Percentiles rank a stretch among this genome's conserved stretches.
Evolutionary conservation across 1,284 basidiomycete species (phyloP).

Genomic region (Wolfiporia cocos): DNA sequence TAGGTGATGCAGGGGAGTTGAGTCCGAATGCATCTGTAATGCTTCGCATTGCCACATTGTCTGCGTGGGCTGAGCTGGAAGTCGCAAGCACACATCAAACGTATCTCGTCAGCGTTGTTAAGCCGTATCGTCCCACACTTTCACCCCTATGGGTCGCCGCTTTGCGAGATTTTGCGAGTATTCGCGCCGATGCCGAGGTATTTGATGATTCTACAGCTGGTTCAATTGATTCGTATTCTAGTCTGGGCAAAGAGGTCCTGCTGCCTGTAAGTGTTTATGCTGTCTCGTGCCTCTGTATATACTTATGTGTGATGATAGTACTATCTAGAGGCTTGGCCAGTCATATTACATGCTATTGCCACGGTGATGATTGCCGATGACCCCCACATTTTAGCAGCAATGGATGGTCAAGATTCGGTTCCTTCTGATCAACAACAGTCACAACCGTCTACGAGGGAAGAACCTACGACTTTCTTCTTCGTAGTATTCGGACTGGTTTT

Average conservation of each 20-base stretch:
- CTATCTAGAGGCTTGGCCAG: conserved; percentile 79
- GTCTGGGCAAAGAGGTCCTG: conserved; percentile 85
- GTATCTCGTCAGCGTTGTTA: conserved; percentile 81
- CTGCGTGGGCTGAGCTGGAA: conserved; percentile 95
- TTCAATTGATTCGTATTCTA: conserved; percentile 80
- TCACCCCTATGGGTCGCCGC: conserved; percentile 86
- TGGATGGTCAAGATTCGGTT: conserved; percentile 65
- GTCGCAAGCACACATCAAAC: conserved; percentile 69
- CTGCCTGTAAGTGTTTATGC: conserved; percentile 60
- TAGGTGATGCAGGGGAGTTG: conserved; percentile 85
- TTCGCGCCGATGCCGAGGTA: conserved; percentile 86
- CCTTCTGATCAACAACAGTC: conserved; percentile 10
- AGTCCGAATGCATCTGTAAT: conserved; percentile 94
- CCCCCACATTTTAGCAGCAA: conserved; percentile 66
- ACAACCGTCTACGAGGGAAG: conserved; percentile 36
- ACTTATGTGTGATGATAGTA: conserved; percentile 48
- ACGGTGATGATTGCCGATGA: conserved; percentile 74
- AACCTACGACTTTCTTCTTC: conserved; percentile 83
- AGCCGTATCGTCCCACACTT: conserved; percentile 74
- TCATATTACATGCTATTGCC: conserved; percentile 85
- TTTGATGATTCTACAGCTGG: conserved; percentile 59
- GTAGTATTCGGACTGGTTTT: conserved; percentile 91
- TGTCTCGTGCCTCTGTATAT: neutral
- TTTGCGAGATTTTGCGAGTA: conserved; percentile 88
- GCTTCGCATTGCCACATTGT: conserved; percentile 89